phyloP scores from a whole-genome alignment of 345 rosid genomes.

The Jatropha curcas region DNA sequence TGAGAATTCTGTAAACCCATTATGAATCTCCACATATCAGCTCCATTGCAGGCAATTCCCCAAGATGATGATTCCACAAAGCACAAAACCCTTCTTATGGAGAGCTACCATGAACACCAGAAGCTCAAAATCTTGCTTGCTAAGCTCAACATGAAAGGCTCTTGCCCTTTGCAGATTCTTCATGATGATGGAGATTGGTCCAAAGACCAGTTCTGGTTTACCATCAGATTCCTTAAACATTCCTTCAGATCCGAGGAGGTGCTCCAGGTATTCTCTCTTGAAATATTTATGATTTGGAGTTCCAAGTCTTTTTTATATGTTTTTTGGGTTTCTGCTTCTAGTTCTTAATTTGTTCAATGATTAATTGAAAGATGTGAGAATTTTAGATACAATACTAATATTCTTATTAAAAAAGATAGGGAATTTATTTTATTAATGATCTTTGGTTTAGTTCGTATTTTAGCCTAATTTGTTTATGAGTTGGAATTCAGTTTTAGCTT shows the following conservation, averaged over 20 bases:
- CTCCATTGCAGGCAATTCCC: constrained; percentile 2
- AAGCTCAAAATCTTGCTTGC: constrained; percentile 37
- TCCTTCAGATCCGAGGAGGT: constrained; percentile 46
- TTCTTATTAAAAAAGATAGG: not conserved
- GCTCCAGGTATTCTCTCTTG: constrained; percentile 49
- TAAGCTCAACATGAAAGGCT: constrained; percentile 36
- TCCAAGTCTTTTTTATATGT: too few relatives aligned
- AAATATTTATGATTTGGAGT: not conserved
- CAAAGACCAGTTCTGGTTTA: constrained; percentile 60
- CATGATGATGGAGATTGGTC: constrained; percentile 66
- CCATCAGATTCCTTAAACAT: constrained; percentile 50
- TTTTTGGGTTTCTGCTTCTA: not conserved
- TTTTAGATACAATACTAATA: not conserved
- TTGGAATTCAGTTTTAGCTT: too few relatives aligned
- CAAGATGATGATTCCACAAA: constrained; percentile 22
- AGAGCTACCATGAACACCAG: constrained; percentile 43
- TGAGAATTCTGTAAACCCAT: too few relatives aligned
- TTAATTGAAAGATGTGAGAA: not conserved
- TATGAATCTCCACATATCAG: not conserved
- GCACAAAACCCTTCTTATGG: constrained; percentile 45
- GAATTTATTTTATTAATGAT: too few relatives aligned
- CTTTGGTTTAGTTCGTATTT: too few relatives aligned
- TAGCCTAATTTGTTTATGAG: too few relatives aligned
- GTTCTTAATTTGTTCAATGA: not conserved
- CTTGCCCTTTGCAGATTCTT: constrained; percentile 55